These are phyloP conservation scores for Artemisia argyi DNA, from an alignment of 129 eudicot species.

Conservation along the genomic window DNA sequence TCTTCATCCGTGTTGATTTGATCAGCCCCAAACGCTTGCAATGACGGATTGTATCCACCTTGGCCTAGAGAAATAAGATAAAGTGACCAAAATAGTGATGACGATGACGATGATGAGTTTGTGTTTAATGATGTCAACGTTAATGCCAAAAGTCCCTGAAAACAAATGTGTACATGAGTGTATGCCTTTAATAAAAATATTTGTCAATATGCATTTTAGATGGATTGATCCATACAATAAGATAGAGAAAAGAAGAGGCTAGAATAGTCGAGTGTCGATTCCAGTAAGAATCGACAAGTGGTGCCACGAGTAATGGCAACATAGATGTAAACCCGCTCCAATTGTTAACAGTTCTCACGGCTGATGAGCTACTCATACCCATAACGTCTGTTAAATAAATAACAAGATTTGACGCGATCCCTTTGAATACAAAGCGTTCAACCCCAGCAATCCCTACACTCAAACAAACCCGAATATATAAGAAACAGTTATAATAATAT, in stretches of 20 bases:
- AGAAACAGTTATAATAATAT: not conserved
- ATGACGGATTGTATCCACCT: constrained; percentile 89
- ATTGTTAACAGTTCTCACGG: constrained; percentile 72
- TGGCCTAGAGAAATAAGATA: constrained; percentile 80
- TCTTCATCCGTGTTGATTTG: constrained; percentile 64
- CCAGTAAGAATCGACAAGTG: constrained; percentile 84
- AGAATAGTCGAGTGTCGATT: constrained; percentile 71
- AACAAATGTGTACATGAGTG: not conserved
- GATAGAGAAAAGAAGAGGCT: constrained; percentile 60
- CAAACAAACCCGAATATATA: not conserved
- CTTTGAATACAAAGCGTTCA: constrained; percentile 94
- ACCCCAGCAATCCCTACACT: constrained; percentile 73
- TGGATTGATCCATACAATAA: constrained; percentile 38
- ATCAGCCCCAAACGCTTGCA: constrained; percentile 95
- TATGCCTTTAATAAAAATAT: too few species aligned
- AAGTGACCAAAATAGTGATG: constrained; percentile 60
- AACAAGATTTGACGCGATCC: constrained; percentile 92
- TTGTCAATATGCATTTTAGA: too few species aligned
- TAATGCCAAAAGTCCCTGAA: constrained; percentile 82
- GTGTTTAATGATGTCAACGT: constrained; percentile 63
- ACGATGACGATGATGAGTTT: constrained; percentile 34
- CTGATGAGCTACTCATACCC: constrained; percentile 82
- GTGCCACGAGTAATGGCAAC: constrained; percentile 80
- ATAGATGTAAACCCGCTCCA: constrained; percentile 92
- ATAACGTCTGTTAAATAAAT: constrained; percentile 73